These are phyloP conservation scores for Tulasnella calospora DNA, from an alignment of 768 basidiomycete genomes.

Conservation along the genomic window DNA sequence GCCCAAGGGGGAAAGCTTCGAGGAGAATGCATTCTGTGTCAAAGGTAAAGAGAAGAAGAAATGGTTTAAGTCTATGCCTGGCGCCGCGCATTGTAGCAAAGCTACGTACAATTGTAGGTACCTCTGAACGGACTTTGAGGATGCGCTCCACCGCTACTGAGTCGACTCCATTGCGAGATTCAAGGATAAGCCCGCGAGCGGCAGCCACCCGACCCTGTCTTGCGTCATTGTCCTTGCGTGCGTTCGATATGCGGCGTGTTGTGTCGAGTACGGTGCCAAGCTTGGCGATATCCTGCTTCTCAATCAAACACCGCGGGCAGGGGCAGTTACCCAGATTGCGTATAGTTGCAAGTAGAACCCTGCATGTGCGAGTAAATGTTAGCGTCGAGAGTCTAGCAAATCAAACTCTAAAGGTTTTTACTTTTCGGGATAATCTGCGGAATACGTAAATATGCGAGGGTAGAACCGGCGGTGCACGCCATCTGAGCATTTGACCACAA, in stretches of 20 bases:
- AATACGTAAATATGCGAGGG: slow-evolving; percentile 37
- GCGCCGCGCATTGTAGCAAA: too few relatives aligned
- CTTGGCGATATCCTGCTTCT: slow-evolving; percentile 27
- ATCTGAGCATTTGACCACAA: slow-evolving; percentile 23
- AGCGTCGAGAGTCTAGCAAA: too few relatives aligned
- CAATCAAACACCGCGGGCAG: slow-evolving; percentile 35
- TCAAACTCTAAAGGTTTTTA: slow-evolving; percentile 20
- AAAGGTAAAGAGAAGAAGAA: neutral
- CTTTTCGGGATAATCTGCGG: slow-evolving; percentile 42
- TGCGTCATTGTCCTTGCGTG: neutral
- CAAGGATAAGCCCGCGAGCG: slow-evolving; percentile 10
- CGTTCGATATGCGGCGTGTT: neutral
- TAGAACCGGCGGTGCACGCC: slow-evolving; percentile 29
- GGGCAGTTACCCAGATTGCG: slow-evolving; percentile 31
- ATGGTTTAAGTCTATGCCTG: too few relatives aligned
- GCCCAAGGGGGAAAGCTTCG: slow-evolving; percentile 28
- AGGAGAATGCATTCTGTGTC: slow-evolving; percentile 37
- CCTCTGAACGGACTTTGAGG: slow-evolving; percentile 20
- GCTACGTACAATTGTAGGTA: slow-evolving; percentile 5
- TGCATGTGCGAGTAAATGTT: neutral
- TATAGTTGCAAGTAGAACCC: slow-evolving; percentile 10
- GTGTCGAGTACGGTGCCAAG: neutral
- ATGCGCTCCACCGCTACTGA: slow-evolving; percentile 1
- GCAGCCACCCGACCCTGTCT: neutral
- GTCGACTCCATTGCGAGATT: neutral